Conservation (phyloP, 176 grass and related monocot species). For the Chrysopogon serrulatus region DNA sequence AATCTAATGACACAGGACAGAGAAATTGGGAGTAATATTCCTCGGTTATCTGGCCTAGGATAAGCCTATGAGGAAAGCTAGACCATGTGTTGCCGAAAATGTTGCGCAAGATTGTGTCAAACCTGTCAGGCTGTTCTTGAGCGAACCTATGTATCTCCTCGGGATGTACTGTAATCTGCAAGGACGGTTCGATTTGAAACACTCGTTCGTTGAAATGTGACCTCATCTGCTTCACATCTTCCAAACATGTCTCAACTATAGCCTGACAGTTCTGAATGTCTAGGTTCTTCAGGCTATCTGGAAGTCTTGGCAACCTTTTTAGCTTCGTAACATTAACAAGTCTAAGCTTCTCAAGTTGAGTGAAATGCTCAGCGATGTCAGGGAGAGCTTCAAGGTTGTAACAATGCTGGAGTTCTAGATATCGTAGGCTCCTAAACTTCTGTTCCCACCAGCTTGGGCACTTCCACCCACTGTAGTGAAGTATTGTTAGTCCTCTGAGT, state of each 20-base stretch:
- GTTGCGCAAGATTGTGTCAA: neutral
- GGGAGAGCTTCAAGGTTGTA: neutral
- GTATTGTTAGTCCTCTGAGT: neutral
- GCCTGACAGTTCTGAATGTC: neutral
- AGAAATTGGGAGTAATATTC: neutral
- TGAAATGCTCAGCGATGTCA: neutral
- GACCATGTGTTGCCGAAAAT: neutral
- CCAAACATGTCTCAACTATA: neutral
- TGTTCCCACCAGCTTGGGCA: neutral
- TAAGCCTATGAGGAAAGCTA: neutral
- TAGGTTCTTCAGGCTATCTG: neutral
- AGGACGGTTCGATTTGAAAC: too few relatives aligned
- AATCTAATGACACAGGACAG: neutral
- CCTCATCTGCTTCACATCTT: neutral
- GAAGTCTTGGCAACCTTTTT: neutral
- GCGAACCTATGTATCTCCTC: neutral
- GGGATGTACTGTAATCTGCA: neutral
- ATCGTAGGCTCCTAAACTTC: neutral
- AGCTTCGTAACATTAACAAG: fast-evolving
- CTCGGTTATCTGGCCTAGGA: neutral
- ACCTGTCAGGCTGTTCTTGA: neutral
- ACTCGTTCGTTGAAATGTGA: neutral
- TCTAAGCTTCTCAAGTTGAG: neutral
- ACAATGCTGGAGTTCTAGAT: neutral
- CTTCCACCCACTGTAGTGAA: neutral